Evolutionary conservation across 1,139 yeast genomes (phyloP), one percentile per base, ranked within the genome.

Genomic region (Komagataea norvegica): DNA sequence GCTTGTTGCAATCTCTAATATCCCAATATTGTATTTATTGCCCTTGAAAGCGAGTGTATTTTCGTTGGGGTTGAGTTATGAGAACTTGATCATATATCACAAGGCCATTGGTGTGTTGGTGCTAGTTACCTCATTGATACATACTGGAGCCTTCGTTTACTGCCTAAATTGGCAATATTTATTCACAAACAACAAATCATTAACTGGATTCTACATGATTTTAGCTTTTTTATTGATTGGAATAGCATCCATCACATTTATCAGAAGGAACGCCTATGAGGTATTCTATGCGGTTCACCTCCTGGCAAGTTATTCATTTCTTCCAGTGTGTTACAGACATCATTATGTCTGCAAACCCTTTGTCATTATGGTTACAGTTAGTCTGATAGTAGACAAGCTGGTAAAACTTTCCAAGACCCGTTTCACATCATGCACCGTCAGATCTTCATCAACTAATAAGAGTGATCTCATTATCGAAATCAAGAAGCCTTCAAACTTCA

Each of bases 41-140:
- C 57, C 57, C 2, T 32, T 52, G 19, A 52, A 52, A 19, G 37
- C 49, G 5, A 54, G 57, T 3, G 50, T 54, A 0, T 33, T 52
- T 19, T 33, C 37, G 8, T 29, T 50, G 7, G 41, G 44, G 8
- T 20, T 51, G 21, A 47, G 54, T 13, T 52, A 52, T 29, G 56
- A 52, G 29, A 45, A 43, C 18, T 34, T 52, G n/a, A 29, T 52
- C 3, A 34, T 49, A 5, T 51, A 48, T 25, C 57, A 52, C 38
- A 52, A 51, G 29, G 50, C 43, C 19, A 22, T 51, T 19, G 56
- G 55, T 0, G 31, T 40, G 1, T 21, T 51, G 8, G 53, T 46
- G 11, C 28, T 52, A 1, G 7, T 36, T 6, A 42, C 42, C 27
- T 43, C 56, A 2, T 6, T 37, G n/a, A 16, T 52, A 4, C 57